phyloP scores from a whole-genome alignment of 1,139 yeast species.

The Geotrichum macrosporum region DNA sequence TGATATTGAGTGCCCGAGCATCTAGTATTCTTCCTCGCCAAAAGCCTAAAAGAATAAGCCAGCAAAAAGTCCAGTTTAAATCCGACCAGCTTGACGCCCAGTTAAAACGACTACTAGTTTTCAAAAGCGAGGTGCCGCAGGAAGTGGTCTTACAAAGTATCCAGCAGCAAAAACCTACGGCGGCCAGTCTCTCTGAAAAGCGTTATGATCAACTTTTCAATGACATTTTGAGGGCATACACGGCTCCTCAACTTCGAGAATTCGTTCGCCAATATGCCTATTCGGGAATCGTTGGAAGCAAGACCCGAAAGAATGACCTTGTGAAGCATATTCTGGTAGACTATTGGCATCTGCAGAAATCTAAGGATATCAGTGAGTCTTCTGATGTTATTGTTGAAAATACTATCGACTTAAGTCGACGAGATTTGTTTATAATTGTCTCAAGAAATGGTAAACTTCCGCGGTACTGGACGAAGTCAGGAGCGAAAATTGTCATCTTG shows the following conservation, averaged over 20 bases:
- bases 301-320: constrained; percentile 24
- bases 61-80: constrained; percentile 15
- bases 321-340: constrained; percentile 37
- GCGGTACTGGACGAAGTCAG: constrained; percentile 51
- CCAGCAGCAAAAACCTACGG: constrained; percentile 36
- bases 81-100: constrained; percentile 30
- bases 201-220: constrained; percentile 35
- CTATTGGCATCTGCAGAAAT: constrained; percentile 43
- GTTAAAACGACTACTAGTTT: constrained; percentile 36
- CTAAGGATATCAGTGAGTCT: constrained; percentile 37
- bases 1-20: constrained; percentile 31
- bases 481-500: constrained; percentile 49
- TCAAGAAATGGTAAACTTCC: constrained; percentile 47
- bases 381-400: constrained; percentile 44
- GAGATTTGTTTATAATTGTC: constrained; percentile 50
- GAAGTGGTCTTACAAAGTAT: constrained; percentile 35
- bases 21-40: constrained; percentile 30
- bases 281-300: constrained; percentile 14
- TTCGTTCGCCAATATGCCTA: constrained; percentile 23
- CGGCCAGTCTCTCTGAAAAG: constrained; percentile 31
- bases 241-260: constrained; percentile 36
- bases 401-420: constrained; percentile 40
- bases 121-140: constrained; percentile 33
- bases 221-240: constrained; percentile 36
- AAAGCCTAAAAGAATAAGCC: constrained; percentile 20